Percentiles rank a stretch among this genome's conserved stretches.
phyloP scores from a whole-genome alignment of 768 basidiomycete species.

The Lactarius tabidus region DNA sequence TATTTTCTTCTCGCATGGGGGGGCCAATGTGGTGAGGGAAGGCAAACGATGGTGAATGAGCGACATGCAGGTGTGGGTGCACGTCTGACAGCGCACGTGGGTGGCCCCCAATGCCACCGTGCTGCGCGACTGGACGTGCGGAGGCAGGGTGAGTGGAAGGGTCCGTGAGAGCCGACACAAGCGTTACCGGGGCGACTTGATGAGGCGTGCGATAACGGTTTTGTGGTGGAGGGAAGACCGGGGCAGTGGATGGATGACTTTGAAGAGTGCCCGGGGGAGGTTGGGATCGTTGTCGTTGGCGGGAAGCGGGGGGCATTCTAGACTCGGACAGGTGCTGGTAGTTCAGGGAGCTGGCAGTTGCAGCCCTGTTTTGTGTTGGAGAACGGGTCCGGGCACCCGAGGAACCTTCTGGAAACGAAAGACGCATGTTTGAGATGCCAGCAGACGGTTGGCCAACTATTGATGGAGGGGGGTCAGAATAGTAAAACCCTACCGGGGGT shows the following conservation, averaged over 20 bases:
- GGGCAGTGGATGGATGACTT: not conserved
- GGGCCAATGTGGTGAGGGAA: constrained; percentile 9
- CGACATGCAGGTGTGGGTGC: too few relatives aligned
- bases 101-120: not conserved
- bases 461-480: not conserved
- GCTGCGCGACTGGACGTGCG: constrained; percentile 23
- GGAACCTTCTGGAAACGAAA: constrained; percentile 22
- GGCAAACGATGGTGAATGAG: constrained; percentile 4
- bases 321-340: not conserved
- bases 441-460: not conserved
- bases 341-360: constrained; percentile 4
- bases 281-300: not conserved
- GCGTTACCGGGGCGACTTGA: not conserved
- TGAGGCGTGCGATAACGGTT: not conserved
- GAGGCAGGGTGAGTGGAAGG: constrained; percentile 25
- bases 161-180: constrained; percentile 12
- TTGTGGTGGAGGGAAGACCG: constrained; percentile 15
- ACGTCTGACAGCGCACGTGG: too few relatives aligned
- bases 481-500: not conserved
- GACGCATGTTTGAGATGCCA: not conserved
- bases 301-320: constrained; percentile 1
- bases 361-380: not conserved
- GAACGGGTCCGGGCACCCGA: not conserved
- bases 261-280: not conserved
- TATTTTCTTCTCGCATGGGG: constrained; percentile 6